Percentiles rank a stretch among this genome's conserved stretches.
Evolutionary conservation across 176 grass and related monocot genomes (phyloP).

Genomic region (Cocos nucifera): DNA sequence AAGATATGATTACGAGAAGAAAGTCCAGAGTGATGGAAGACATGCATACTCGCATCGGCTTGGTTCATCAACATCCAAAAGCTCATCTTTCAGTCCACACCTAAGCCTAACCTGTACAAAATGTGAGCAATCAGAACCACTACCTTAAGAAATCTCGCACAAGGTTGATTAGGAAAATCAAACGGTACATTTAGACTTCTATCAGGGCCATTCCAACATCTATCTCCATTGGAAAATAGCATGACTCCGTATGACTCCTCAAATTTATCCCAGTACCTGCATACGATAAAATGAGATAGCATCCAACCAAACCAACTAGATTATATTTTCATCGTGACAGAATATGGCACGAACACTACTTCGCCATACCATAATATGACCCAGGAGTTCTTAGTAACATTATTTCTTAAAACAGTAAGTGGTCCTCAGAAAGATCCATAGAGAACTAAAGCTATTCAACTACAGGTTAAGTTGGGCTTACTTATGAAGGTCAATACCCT

Average conservation of each 20-base stretch:
- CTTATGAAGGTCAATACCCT: no score
- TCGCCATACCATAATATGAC: no score
- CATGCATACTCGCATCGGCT: slow-evolving; percentile 95
- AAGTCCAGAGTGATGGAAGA: not conserved
- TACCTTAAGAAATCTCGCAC: not conserved
- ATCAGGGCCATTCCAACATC: slow-evolving; percentile 94
- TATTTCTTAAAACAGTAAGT: no score
- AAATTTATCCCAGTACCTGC: slow-evolving; percentile 93
- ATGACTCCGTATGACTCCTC: slow-evolving; percentile 79
- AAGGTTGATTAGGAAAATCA: not conserved
- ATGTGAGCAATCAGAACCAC: slow-evolving; percentile 8
- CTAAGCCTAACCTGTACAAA: slow-evolving; percentile 70
- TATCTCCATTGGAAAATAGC: slow-evolving; percentile 79
- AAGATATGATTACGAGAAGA: no score
- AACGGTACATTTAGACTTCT: slow-evolving; percentile 69
- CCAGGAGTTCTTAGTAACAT: no score
- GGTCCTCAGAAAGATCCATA: no score
- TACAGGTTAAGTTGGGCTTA: no score
- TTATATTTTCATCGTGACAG: no score
- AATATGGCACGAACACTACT: no score
- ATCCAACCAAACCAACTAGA: not conserved
- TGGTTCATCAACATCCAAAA: slow-evolving; percentile 76
- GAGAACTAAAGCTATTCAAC: no score
- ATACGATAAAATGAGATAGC: slow-evolving; percentile 11
- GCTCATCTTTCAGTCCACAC: slow-evolving; percentile 80